Percentiles rank a stretch among this genome's conserved stretches.
Evolutionary conservation across 139 green algal species (phyloP).

Genomic region (Spirogloea muscicola): DNA sequence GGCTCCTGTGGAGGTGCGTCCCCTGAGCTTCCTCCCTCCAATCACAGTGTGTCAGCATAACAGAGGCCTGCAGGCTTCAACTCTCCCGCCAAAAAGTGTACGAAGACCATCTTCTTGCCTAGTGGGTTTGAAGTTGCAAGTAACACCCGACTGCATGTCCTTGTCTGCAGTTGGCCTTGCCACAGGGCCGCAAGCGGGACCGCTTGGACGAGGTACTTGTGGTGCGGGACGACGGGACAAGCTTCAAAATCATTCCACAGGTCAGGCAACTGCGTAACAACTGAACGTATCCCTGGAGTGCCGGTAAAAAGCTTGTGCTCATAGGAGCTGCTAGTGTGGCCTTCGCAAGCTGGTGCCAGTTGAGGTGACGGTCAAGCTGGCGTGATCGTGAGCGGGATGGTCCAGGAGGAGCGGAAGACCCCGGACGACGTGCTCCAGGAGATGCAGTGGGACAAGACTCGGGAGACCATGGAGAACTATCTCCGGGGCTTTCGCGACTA

Average conservation of each 20-base stretch:
- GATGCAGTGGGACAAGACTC: slow-evolving; percentile 24
- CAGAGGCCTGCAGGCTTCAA: neutral
- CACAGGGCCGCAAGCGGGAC: neutral
- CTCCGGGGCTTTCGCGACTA: slow-evolving; percentile 30
- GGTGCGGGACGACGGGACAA: slow-evolving; percentile 16
- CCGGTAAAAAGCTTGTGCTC: neutral
- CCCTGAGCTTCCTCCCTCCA: neutral
- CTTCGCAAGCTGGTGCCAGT: neutral
- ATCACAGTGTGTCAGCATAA: neutral
- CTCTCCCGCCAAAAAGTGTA: too few relatives aligned
- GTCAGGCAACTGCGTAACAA: neutral
- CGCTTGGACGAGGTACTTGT: slow-evolving; percentile 5
- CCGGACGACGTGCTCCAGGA: slow-evolving; percentile 26
- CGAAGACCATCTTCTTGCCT: too few relatives aligned
- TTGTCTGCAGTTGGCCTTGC: slow-evolving; percentile 10
- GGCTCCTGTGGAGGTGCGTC: neutral
- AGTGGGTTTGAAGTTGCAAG: neutral
- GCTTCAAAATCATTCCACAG: slow-evolving; percentile 18
- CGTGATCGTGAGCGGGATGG: neutral
- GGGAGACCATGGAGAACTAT: slow-evolving; percentile 24
- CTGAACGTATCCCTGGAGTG: neutral
- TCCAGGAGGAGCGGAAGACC: slow-evolving; percentile 14
- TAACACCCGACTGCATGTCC: too few relatives aligned
- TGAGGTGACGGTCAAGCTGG: neutral
- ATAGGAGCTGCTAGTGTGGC: neutral